phyloP scores from a whole-genome alignment of 345 rosid species.

The Populus deltoides region DNA sequence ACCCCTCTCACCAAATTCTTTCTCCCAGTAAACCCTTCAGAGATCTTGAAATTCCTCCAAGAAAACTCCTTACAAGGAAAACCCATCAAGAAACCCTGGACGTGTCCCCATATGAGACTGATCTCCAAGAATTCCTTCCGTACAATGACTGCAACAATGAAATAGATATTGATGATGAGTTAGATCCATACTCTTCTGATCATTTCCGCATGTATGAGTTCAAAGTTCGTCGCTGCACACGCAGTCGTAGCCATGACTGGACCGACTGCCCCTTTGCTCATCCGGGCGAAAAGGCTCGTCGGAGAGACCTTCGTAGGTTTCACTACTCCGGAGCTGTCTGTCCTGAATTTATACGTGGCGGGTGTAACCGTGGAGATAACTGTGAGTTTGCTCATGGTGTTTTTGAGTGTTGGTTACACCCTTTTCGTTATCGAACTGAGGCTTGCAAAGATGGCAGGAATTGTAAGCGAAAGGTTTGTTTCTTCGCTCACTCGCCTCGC shows the following conservation, averaged over 20 bases:
- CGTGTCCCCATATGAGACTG: slow-evolving; percentile 2
- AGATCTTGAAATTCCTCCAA: slow-evolving; percentile 59
- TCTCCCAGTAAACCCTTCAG: slow-evolving; percentile 24
- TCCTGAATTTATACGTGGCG: slow-evolving; percentile 55
- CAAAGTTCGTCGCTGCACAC: slow-evolving; percentile 82
- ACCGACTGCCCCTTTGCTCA: slow-evolving; percentile 94
- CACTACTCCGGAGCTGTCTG: slow-evolving; percentile 69
- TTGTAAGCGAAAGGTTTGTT: slow-evolving; percentile 26
- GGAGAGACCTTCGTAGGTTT: slow-evolving; percentile 69
- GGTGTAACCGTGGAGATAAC: slow-evolving; percentile 20
- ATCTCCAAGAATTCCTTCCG: slow-evolving; percentile 40
- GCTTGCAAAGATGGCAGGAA: slow-evolving; percentile 28
- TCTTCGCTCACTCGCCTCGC: slow-evolving; percentile 23
- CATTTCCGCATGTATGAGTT: slow-evolving; percentile 91
- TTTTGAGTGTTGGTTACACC: slow-evolving; percentile 29
- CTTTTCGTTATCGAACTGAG: slow-evolving; percentile 29
- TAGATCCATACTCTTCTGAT: slow-evolving; percentile 60
- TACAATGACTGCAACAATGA: slow-evolving; percentile 24
- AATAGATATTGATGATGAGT: slow-evolving; percentile 18
- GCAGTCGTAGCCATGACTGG: slow-evolving; percentile 97
- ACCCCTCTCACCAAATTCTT: slow-evolving; percentile 28
- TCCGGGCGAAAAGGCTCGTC: slow-evolving; percentile 82
- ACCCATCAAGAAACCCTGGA: neutral
- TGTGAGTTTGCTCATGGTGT: slow-evolving; percentile 28
- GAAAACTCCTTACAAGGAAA: slow-evolving; percentile 44